A percentile compares a stretch with the other conserved stretches of the same genome.
Evolutionary conservation across 2,329 filamentous ascomycete genomes (phyloP).

Genomic region (Apiospora aurea): DNA sequence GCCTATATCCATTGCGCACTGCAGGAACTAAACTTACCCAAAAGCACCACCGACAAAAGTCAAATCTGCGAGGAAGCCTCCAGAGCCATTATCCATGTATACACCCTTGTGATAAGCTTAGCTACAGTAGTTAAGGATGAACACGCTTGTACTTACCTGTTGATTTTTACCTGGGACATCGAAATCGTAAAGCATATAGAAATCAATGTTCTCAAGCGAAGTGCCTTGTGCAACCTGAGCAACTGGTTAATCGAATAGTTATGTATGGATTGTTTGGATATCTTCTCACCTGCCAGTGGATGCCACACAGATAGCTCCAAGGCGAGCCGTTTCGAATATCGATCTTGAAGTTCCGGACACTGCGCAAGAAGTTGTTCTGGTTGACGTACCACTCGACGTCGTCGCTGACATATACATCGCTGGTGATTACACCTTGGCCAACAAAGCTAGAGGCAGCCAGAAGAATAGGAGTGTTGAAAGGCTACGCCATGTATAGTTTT

Average conservation of each 20-base stretch:
- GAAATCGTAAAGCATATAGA: too few species aligned
- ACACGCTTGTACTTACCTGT: too few species aligned
- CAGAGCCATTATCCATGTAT: too few species aligned
- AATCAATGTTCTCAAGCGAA: too few species aligned
- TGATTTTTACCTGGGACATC: too few species aligned
- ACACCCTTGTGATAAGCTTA: too few species aligned
- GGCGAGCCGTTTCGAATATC: slow-evolving; percentile 29
- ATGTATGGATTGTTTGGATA: background rate
- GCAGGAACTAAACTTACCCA: slow-evolving; percentile 58
- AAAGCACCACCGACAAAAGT: slow-evolving; percentile 55
- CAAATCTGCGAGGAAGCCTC: too few species aligned
- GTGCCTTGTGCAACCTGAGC: too few species aligned
- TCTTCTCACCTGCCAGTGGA: slow-evolving; percentile 4
- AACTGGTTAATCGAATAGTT: background rate
- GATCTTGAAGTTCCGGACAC: slow-evolving; percentile 28
- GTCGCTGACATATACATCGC: slow-evolving; percentile 29
- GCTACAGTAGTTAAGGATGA: too few species aligned
- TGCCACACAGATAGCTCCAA: background rate
- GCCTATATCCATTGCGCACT: slow-evolving; percentile 55
- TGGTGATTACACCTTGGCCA: slow-evolving; percentile 29
- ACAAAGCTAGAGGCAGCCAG: slow-evolving; percentile 59
- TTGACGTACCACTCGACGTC: slow-evolving; percentile 25
- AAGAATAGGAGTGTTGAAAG: slow-evolving; percentile 53
- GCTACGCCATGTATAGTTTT: too few species aligned
- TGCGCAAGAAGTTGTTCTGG: slow-evolving; percentile 28